These are phyloP conservation scores for Thalia dealbata DNA, from an alignment of 176 grass and related monocot genomes.

Conservation along the genomic window DNA sequence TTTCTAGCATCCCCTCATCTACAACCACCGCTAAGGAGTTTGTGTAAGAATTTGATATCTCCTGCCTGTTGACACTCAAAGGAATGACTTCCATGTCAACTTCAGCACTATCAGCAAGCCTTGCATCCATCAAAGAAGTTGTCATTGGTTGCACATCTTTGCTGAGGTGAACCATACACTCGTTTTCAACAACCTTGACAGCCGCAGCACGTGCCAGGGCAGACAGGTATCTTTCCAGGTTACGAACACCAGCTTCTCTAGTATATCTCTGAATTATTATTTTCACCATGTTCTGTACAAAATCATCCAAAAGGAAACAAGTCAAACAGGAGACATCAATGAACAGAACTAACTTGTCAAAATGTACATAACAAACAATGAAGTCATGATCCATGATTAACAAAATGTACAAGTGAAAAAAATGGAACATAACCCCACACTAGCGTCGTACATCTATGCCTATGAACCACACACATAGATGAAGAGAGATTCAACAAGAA, in stretches of 20 bases:
- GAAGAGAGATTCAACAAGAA: no score
- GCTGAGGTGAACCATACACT: constrained; percentile 34
- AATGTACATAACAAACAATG: not conserved
- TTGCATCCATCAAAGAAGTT: constrained; percentile 54
- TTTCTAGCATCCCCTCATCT: constrained; percentile 86
- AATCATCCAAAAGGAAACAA: not conserved
- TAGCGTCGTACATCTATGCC: no score
- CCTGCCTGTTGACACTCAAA: constrained; percentile 56
- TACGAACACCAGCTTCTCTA: constrained; percentile 88
- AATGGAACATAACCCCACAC: no score
- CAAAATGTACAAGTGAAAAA: no score
- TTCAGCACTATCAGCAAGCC: constrained; percentile 57
- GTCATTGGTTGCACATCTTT: constrained; percentile 44
- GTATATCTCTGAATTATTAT: constrained; percentile 91
- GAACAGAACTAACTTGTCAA: not conserved
- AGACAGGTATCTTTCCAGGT: constrained; percentile 77
- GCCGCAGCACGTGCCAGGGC: constrained; percentile 80
- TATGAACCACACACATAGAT: no score
- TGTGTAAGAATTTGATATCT: constrained; percentile 64
- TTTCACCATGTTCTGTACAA: constrained; percentile 60
- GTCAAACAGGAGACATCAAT: not conserved
- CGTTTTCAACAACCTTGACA: constrained; percentile 82
- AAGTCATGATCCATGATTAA: no score
- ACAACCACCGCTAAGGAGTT: constrained; percentile 50
- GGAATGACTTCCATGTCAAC: constrained; percentile 99